Conservation (phyloP, 148 eudicot genomes). For the Polygonum maritimum region DNA sequence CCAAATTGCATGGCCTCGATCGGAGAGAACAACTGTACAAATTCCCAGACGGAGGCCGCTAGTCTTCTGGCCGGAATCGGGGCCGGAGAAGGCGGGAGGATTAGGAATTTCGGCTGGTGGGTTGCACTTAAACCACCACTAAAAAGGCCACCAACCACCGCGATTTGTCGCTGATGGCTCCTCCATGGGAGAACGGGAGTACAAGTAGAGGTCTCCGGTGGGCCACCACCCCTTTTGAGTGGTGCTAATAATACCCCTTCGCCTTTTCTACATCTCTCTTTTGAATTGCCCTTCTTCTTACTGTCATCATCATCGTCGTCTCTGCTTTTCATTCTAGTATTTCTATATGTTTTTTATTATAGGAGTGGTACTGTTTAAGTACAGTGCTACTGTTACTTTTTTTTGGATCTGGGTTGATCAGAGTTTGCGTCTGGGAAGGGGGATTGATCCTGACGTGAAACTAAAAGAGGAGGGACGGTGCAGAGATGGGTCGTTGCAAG, state of each 20-base stretch:
- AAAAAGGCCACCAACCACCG: slow-evolving; percentile 15
- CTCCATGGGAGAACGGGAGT: slow-evolving; percentile 28
- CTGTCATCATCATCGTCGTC: background rate
- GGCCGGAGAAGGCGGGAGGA: background rate
- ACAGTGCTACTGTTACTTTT: background rate
- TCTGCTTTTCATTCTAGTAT: background rate
- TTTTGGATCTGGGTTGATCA: background rate
- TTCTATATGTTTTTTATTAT: background rate
- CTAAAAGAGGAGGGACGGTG: background rate
- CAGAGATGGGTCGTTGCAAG: background rate
- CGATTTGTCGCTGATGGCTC: background rate
- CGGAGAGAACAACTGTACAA: slow-evolving; percentile 14
- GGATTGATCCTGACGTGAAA: background rate
- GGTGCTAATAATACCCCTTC: slow-evolving; percentile 14
- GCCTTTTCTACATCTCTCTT: slow-evolving; percentile 13
- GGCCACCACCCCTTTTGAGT: slow-evolving; percentile 19
- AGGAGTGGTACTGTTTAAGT: background rate
- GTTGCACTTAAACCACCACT: slow-evolving; percentile 14
- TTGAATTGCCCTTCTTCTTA: background rate
- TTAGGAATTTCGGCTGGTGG: slow-evolving; percentile 9
- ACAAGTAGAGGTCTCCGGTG: background rate
- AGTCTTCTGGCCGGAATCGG: slow-evolving; percentile 24
- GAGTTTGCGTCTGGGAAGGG: background rate
- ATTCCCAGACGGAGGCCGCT: slow-evolving; percentile 31
- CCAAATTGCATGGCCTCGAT: slow-evolving; percentile 21